Evolutionary conservation across 345 rosid species (phyloP).

Genomic region (Lenwebbia sp.): DNA sequence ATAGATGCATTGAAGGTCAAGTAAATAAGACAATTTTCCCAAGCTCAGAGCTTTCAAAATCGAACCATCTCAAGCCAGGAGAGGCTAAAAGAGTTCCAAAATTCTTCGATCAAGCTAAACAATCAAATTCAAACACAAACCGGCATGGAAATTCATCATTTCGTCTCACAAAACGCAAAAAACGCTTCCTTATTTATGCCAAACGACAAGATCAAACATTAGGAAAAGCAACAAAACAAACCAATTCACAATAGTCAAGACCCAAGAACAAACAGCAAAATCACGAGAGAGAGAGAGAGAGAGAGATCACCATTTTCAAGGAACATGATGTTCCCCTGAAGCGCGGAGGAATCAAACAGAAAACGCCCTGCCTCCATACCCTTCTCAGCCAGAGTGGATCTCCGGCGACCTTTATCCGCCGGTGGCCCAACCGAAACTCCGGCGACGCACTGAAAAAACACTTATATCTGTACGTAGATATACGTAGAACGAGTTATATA

Average conservation of each 20-base stretch:
- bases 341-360: constrained; percentile 46
- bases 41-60: background rate
- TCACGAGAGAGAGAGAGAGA: background rate
- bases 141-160: background rate
- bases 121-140: background rate
- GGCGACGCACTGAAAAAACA: background rate
- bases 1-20: background rate
- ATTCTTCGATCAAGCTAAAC: background rate
- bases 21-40: background rate
- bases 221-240: background rate
- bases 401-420: background rate
- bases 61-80: background rate
- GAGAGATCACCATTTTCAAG: constrained; percentile 42
- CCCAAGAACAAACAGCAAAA: background rate
- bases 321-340: constrained; percentile 55
- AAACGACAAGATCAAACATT: background rate
- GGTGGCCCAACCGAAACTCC: background rate
- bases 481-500: background rate
- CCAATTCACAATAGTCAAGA: background rate
- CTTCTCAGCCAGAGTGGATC: background rate
- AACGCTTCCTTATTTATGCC: background rate
- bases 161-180: background rate
- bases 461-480: background rate
- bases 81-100: background rate
- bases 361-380: constrained; percentile 61